phyloP scores from a whole-genome alignment of 2,329 filamentous ascomycete species.

The Fusarium austroafricanum region DNA sequence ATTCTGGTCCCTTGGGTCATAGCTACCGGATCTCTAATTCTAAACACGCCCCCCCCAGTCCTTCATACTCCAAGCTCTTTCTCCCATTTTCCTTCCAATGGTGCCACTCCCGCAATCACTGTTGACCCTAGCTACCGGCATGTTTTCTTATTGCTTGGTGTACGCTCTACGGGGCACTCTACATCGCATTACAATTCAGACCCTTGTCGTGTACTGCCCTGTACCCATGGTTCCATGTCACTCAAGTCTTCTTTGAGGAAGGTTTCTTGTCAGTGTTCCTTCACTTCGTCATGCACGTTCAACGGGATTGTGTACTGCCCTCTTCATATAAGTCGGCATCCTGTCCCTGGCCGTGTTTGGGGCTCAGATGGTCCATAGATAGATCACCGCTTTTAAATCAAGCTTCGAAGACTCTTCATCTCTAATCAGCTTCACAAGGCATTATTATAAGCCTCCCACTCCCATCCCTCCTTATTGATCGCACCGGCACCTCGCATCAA shows the following conservation, averaged over 20 bases:
- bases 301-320: slow-evolving; percentile 43
- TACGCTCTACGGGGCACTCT: slow-evolving; percentile 37
- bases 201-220: slow-evolving; percentile 43
- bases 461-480: slow-evolving; percentile 35
- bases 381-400: slow-evolving; percentile 43
- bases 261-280: slow-evolving; percentile 44
- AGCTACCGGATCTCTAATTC: slow-evolving; percentile 37
- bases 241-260: slow-evolving; percentile 45
- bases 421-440: slow-evolving; percentile 38
- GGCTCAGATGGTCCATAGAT: slow-evolving; percentile 49
- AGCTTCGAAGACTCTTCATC: slow-evolving; percentile 40
- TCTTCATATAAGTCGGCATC: slow-evolving; percentile 50
- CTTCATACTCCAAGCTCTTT: slow-evolving; percentile 30
- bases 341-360: slow-evolving; percentile 46
- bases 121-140: slow-evolving; percentile 39
- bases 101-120: slow-evolving; percentile 46
- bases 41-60: slow-evolving; percentile 29
- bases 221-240: slow-evolving; percentile 42
- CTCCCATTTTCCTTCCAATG: slow-evolving; percentile 38
- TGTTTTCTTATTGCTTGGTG: slow-evolving; percentile 43
- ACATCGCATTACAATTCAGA: slow-evolving; percentile 39
- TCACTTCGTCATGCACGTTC: slow-evolving; percentile 48
- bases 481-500: slow-evolving; percentile 33
- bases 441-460: slow-evolving; percentile 39
- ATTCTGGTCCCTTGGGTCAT: slow-evolving; percentile 44